Evolutionary conservation across 169 alveolate species (phyloP), one percentile per base, ranked within the genome.

Genomic region (Cytauxzoon felis): DNA sequence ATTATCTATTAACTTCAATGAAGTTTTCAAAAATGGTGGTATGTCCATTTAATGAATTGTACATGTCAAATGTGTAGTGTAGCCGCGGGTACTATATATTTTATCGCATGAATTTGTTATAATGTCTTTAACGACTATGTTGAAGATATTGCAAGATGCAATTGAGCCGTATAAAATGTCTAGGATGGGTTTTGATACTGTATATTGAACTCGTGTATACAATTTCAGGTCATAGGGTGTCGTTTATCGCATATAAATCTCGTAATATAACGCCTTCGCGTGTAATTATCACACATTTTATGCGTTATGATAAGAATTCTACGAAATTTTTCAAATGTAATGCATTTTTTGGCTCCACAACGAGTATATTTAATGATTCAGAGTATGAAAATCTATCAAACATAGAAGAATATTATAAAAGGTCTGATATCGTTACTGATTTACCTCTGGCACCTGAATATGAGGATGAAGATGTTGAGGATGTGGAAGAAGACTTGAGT

Each of bases 401-500:
- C 19, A 16, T 16, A 19, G 18, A 56, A 27, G 51, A 56, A 56
- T 36, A 56, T 36, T 56, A 27, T 9, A 50, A 50, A 21, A 50
- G 34, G 30, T 24, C 24, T 30, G 62, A 24, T 43, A 30, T 52
- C 27, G 78, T 56, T 24, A 41, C 62, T 48, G 79, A 63, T 5
- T 42, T 64, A 32, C 80, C 85, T 32, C 72, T 75, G 6, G 85
- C 79, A 13, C 78, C 79, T 23, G 60, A 16, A 27, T 26, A 56
- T 23, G 85, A 75, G 71, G 85, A 64, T 62, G 60, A 64, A 38
- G 78, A 63, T 24, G 40, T 62, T 5, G 79, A 75, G 33, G 72
- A 56, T 49, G 56, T 64, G 11, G 66, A 52, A 13, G 78, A 43
- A 8, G 27, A 40, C 0, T 57, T 41, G 9, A 33, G 40, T 8